Conservation (phyloP, 192 early-diverging fungal species). For the Funneliformis mosseae region DNA sequence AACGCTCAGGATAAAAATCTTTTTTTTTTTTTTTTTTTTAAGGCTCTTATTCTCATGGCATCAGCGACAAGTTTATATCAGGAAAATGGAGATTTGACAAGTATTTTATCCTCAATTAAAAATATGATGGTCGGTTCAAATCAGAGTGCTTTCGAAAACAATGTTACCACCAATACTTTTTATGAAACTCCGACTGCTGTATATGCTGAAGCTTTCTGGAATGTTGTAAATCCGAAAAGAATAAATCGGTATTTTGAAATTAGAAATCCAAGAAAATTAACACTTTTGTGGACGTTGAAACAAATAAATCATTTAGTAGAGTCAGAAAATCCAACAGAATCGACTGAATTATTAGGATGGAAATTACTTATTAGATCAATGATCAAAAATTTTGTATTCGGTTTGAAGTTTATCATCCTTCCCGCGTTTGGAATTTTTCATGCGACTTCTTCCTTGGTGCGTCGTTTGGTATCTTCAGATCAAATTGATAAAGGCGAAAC, state of each 20-base stretch:
- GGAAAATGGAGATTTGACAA: not conserved
- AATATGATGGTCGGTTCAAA: not conserved
- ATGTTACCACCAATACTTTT: not conserved
- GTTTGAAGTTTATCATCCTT: not conserved
- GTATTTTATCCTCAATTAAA: not conserved
- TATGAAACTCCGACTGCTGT: not conserved
- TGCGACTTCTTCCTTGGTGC: conserved; percentile 10
- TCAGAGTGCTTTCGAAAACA: not conserved
- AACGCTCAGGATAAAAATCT: not conserved
- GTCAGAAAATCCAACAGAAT: not conserved
- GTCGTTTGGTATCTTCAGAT: conserved; percentile 3
- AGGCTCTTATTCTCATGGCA: not conserved
- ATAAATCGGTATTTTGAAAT: conserved; percentile 55
- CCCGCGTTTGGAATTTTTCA: not conserved
- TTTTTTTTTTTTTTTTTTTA: not conserved
- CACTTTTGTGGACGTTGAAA: not conserved
- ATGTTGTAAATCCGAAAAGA: conserved; percentile 50
- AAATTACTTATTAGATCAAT: not conserved
- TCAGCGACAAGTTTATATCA: not conserved
- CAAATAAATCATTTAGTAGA: not conserved
- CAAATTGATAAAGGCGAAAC: not conserved
- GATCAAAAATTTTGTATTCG: not conserved
- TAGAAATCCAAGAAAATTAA: conserved; percentile 33
- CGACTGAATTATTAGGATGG: not conserved
- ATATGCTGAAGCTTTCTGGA: conserved; percentile 48